Conservation (phyloP, 2,329 filamentous ascomycete species). For the Chalaropsis ovoidea region DNA sequence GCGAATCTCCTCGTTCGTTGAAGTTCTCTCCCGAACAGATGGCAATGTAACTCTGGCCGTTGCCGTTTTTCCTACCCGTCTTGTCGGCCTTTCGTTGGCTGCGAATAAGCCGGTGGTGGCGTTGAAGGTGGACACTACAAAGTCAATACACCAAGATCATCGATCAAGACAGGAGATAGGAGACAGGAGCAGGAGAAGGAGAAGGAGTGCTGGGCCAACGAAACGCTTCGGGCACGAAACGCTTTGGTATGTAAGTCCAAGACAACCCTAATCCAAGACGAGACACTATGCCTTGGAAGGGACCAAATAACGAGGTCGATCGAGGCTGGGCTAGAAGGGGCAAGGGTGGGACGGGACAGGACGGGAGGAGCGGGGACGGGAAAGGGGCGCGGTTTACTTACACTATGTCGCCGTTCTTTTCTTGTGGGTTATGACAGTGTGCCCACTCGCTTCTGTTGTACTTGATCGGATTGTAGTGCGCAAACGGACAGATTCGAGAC, state of each 20-base stretch:
- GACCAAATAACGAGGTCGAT: too few species aligned
- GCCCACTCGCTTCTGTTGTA: conserved; percentile 22
- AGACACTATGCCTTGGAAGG: background rate
- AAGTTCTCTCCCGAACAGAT: conserved; percentile 25
- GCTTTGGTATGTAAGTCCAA: background rate
- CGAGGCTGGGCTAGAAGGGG: background rate
- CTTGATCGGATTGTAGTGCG: conserved; percentile 20
- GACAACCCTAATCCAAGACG: background rate
- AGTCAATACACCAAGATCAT: background rate
- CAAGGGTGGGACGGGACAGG: background rate
- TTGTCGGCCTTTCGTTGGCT: conserved; percentile 24
- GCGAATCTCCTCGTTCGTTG: conserved; percentile 24
- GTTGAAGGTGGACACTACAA: conserved; percentile 22
- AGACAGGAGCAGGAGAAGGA: too few species aligned
- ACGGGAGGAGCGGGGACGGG: too few species aligned
- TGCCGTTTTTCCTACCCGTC: conserved; percentile 22
- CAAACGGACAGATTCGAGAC: conserved; percentile 24
- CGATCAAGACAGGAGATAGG: background rate
- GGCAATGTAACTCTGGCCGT: conserved; percentile 25
- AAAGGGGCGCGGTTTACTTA: conserved; percentile 5
- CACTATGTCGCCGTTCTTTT: conserved; percentile 26
- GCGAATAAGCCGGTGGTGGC: conserved; percentile 24
- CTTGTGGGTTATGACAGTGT: conserved; percentile 23
- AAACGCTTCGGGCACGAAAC: background rate
- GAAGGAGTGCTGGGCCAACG: background rate